A percentile compares a stretch with the other conserved stretches of the same genome.
Evolutionary conservation across 179 eudicot species (phyloP).

Genomic region (Corrigiola litoralis): DNA sequence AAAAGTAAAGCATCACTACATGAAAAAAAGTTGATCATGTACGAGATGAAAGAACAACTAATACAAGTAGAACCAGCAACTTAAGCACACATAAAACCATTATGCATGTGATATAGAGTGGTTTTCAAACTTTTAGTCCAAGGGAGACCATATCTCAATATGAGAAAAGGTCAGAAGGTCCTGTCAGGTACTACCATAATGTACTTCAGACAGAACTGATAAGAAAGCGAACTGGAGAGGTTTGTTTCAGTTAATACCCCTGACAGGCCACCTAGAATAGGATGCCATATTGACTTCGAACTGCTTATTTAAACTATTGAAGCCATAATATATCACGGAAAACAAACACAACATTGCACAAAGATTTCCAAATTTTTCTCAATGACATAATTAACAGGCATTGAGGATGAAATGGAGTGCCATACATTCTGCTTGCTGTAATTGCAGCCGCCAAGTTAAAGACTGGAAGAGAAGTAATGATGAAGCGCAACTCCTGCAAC

Average conservation of each 20-base stretch:
- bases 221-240: too few species aligned
- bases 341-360: background rate
- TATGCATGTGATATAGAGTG: background rate
- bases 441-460: constrained; percentile 89
- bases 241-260: too few species aligned
- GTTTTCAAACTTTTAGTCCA: background rate
- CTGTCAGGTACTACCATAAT: too few species aligned
- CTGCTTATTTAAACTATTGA: background rate
- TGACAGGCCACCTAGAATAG: too few species aligned
- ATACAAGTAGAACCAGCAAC: background rate
- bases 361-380: background rate
- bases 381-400: background rate
- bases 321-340: background rate
- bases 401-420: background rate
- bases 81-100: background rate
- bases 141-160: too few species aligned
- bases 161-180: too few species aligned
- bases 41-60: too few species aligned
- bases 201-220: too few species aligned
- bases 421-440: constrained; percentile 93
- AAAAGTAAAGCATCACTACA: background rate
- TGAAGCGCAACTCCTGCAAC: constrained; percentile 87
- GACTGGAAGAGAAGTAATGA: constrained; percentile 76
- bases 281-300: too few species aligned
- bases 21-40: background rate